phyloP scores from a whole-genome alignment of 1,284 basidiomycete species.

The Marasmius tenuissimus region DNA sequence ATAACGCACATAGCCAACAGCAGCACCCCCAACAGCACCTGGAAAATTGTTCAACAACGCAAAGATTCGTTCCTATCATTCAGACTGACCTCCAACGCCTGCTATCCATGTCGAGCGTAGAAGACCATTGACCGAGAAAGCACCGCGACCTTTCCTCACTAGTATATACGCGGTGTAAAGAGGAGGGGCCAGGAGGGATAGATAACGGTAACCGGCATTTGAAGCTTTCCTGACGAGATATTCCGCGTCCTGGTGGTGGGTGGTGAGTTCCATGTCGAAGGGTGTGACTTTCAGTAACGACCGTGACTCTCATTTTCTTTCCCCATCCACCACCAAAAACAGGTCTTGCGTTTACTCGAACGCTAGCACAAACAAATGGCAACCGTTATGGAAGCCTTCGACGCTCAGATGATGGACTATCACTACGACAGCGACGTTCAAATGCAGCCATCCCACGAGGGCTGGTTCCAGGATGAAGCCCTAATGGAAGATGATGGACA shows the following conservation, averaged over 20 bases:
- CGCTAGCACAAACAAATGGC: conserved; percentile 13
- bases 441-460: conserved; percentile 56
- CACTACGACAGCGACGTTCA: conserved; percentile 60
- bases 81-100: conserved; percentile 51
- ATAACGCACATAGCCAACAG: conserved; percentile 37
- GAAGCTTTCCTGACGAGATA: conserved; percentile 63
- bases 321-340: background rate
- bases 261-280: conserved; percentile 3
- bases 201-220: conserved; percentile 63
- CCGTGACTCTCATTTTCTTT: conserved; percentile 1
- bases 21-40: conserved; percentile 34
- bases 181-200: conserved; percentile 61
- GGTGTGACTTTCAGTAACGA: background rate
- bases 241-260: conserved; percentile 20
- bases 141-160: conserved; percentile 49
- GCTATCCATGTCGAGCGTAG: conserved; percentile 72
- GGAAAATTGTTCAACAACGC: background rate
- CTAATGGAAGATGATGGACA: conserved; percentile 55
- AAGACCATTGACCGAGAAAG: conserved; percentile 57
- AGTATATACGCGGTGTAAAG: conserved; percentile 54
- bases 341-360: background rate
- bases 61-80: background rate
- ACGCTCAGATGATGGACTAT: conserved; percentile 71
- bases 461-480: conserved; percentile 57
- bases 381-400: conserved; percentile 52